Percentiles rank a stretch among this genome's conserved stretches.
phyloP scores from a whole-genome alignment of 345 rosid species.

The Eucalyptus tenuipes region DNA sequence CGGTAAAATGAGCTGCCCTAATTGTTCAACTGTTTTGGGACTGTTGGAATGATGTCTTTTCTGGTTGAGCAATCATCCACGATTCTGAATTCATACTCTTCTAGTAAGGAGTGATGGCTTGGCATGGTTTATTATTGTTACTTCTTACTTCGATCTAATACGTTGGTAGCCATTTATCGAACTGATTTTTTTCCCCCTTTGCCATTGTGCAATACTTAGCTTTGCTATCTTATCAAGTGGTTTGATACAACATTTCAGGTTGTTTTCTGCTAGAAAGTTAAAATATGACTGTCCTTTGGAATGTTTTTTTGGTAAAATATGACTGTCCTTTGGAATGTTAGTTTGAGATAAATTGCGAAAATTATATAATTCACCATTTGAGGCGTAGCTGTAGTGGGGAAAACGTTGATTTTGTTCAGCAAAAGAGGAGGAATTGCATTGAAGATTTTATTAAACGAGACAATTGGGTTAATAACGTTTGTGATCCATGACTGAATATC shows the following conservation, averaged over 20 bases:
- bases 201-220: neutral
- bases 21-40: neutral
- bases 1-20: neutral
- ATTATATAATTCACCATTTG: neutral
- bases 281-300: neutral
- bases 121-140: neutral
- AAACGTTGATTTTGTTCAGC: neutral
- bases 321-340: neutral
- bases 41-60: neutral
- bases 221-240: neutral
- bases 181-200: neutral
- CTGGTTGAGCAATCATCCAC: neutral
- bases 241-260: neutral
- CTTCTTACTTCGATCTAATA: neutral
- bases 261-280: neutral
- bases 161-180: neutral
- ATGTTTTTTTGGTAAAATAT: neutral
- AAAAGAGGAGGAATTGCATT: neutral
- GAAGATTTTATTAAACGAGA: neutral
- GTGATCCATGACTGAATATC: neutral
- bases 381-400: neutral
- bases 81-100: neutral
- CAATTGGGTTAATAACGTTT: neutral
- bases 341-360: neutral
- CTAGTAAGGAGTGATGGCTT: neutral